Evolutionary conservation across 148 eudicot genomes (phyloP), one percentile per base, ranked within the genome.

Genomic region (Linanthus parryae): DNA sequence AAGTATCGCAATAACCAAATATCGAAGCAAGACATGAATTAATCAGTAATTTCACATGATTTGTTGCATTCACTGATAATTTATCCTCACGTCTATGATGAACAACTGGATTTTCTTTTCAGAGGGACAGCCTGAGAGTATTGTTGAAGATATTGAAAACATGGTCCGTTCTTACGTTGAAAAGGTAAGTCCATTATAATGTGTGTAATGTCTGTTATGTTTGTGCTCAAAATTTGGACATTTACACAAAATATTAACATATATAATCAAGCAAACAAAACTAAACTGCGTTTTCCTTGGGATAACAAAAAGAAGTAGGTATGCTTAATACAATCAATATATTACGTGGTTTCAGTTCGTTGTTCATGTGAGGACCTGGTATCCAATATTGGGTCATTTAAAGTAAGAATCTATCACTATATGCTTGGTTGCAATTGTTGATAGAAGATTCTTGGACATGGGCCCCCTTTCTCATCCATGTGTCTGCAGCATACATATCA

Each of bases 81-180:
- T 13, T 46, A 39, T 29, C 3, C 2, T 24, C 20, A 39, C 30
- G 3, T n/a, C 29, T 24, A 26, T 30, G 40, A 18, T 46, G 23
- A 51, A 44, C 34, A 22, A 4, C 34, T 35, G 20, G 17, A 28
- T 42, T 49, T 30, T 8, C 39, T 39, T 19, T 68, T 60, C 95
- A 94, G 99, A 88, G 84, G 99, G 99, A 57, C 99, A 94, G 53
- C 54, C 83, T 27, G 91, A 82, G 48, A 75, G 52, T 54, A 94
- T 94, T 38, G 99, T 94, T 49, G 66, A 88, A 81, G 99, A 94
- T 67, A 88, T 94, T 61, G 99, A 94, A 66, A 83, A 77, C 60
- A 94, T 94, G 99, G 99, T 94, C 62, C 99, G 96, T 34, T 75
- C 82, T 72, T 94, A 94, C 63, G 96, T 94, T 64, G 99, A 88